Percentiles rank a stretch among this genome's conserved stretches.
Evolutionary conservation across 2,329 filamentous ascomycete genomes (phyloP).

Genomic region (Grosmannia huntii): DNA sequence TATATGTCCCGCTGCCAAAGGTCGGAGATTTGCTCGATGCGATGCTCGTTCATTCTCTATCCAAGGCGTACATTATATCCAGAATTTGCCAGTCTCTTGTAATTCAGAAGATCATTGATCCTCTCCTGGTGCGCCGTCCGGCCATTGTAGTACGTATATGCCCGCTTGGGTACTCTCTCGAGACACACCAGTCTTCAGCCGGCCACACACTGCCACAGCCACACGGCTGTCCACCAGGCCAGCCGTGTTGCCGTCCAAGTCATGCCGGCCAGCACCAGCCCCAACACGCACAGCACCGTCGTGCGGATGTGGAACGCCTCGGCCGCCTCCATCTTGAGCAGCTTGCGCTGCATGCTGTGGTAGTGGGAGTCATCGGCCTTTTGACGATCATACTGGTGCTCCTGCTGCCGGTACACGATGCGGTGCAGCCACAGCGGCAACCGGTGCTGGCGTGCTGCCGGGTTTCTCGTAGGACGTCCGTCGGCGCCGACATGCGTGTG

Average conservation of each 20-base stretch:
- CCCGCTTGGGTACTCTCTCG: too few species aligned
- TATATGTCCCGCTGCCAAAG: too few species aligned
- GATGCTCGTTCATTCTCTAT: too few species aligned
- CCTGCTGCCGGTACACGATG: conserved; percentile 26
- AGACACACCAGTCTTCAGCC: not conserved
- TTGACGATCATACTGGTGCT: conserved; percentile 17
- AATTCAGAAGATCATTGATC: too few species aligned
- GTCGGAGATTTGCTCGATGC: too few species aligned
- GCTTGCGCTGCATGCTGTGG: conserved; percentile 44
- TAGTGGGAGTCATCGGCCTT: conserved; percentile 27
- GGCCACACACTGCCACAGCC: not conserved
- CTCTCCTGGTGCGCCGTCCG: too few species aligned
- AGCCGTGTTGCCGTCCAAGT: conserved; percentile 18
- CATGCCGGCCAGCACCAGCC: conserved; percentile 19
- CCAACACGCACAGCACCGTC: conserved; percentile 38
- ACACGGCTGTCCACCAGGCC: conserved; percentile 8
- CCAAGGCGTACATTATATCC: too few species aligned
- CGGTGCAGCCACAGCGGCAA: conserved; percentile 28
- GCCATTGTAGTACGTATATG: too few species aligned
- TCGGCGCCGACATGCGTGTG: conserved; percentile 18
- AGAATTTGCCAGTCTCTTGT: too few species aligned
- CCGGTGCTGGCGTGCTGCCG: conserved; percentile 6
- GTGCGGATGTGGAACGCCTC: conserved; percentile 50
- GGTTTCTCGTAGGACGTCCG: not conserved
- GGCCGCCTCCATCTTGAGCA: conserved; percentile 47